A percentile compares a stretch with the other conserved stretches of the same genome.
Conservation (phyloP, 129 eudicot genomes). For the Scalesia atractyloides region DNA sequence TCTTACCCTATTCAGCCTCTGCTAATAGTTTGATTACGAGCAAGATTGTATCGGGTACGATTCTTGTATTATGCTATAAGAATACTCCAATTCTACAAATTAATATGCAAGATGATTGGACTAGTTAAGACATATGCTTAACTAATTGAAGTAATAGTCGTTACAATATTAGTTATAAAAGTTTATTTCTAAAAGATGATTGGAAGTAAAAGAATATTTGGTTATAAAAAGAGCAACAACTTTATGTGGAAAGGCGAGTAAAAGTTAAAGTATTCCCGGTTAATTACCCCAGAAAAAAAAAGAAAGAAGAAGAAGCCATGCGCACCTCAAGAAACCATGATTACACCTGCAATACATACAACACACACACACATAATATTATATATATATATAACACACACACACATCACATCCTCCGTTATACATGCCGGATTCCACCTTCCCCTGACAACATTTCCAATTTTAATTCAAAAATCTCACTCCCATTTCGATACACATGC, state of each 20-base stretch:
- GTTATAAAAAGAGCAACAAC: constrained; percentile 24
- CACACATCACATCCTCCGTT: constrained; percentile 27
- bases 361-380: too few species aligned
- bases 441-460: constrained; percentile 29
- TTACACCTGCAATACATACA: constrained; percentile 20
- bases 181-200: not conserved
- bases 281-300: not conserved
- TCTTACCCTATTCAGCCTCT: too few species aligned
- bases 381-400: too few species aligned
- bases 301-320: constrained; percentile 14
- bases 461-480: not conserved
- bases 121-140: too few species aligned
- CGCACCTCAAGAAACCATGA: constrained; percentile 24
- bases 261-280: not conserved
- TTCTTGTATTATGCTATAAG: too few species aligned
- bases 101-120: too few species aligned
- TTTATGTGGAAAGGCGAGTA: constrained; percentile 24
- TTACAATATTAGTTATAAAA: not conserved
- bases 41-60: too few species aligned
- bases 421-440: constrained; percentile 48
- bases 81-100: too few species aligned
- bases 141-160: too few species aligned
- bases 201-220: not conserved
- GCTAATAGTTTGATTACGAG: too few species aligned
- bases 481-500: not conserved